Percentiles rank a stretch among this genome's conserved stretches.
phyloP scores from a whole-genome alignment of 192 early-diverging fungal species.

The Gryganskiella cystojenkinii region DNA sequence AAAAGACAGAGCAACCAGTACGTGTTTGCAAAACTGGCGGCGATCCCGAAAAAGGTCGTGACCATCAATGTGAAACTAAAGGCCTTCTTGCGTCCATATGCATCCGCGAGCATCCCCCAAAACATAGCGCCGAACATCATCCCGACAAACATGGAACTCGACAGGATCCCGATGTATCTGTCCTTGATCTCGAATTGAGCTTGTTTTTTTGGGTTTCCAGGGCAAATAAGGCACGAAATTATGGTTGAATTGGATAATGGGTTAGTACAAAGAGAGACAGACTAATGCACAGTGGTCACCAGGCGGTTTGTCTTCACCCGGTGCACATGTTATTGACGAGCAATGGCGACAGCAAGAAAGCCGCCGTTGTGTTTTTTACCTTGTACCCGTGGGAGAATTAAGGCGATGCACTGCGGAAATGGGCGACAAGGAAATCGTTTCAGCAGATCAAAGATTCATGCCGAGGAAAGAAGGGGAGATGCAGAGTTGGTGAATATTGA shows the following conservation, averaged over 20 bases:
- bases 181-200: slow-evolving; percentile 76
- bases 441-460: not conserved
- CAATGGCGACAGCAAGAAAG: not conserved
- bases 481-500: not conserved
- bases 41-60: slow-evolving; percentile 74
- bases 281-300: no score
- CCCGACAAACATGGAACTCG: slow-evolving; percentile 77
- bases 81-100: slow-evolving; percentile 76
- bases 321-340: no score
- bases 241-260: no score
- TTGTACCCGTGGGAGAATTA: slow-evolving; percentile 81
- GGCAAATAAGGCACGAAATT: no score
- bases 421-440: not conserved
- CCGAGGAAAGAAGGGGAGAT: not conserved
- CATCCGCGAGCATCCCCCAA: slow-evolving; percentile 84
- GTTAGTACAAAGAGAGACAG: no score
- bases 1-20: slow-evolving; percentile 72
- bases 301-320: no score
- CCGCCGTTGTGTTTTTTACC: slow-evolving; percentile 36
- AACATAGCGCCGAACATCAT: slow-evolving; percentile 86
- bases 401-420: slow-evolving; percentile 69
- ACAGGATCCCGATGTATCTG: slow-evolving; percentile 72
- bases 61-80: slow-evolving; percentile 82
- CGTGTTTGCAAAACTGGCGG: slow-evolving; percentile 72
- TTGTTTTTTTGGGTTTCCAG: slow-evolving; percentile 21